phyloP scores from a whole-genome alignment of 805 yeast genomes.

The Yamadazyma paraphyllophila region DNA sequence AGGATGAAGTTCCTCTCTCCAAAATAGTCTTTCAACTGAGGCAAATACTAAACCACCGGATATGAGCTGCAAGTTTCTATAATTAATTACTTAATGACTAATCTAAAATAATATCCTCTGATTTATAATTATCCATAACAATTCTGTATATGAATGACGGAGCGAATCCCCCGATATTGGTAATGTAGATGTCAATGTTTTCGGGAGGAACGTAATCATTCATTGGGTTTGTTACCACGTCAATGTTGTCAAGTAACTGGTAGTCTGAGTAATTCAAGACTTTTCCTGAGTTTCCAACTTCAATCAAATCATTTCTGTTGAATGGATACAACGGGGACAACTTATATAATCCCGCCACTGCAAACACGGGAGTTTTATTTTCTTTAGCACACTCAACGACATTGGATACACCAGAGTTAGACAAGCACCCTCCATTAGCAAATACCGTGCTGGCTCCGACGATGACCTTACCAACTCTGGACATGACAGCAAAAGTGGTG shows the following conservation, averaged over 20 bases:
- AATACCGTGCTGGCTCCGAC: conserved; percentile 90
- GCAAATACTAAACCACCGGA: too few species aligned
- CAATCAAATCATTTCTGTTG: conserved; percentile 77
- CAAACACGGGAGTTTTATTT: conserved; percentile 93
- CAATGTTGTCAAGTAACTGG: conserved; percentile 66
- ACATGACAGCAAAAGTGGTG: conserved; percentile 92
- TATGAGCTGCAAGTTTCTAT: not conserved
- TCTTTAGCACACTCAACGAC: conserved; percentile 96
- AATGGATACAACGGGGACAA: conserved; percentile 91
- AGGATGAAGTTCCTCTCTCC: not conserved
- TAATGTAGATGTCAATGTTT: conserved; percentile 87
- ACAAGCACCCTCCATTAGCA: conserved; percentile 93
- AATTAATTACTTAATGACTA: conserved; percentile 15
- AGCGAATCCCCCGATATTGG: conserved; percentile 94
- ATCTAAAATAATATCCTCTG: conserved; percentile 70
- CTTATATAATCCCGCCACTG: conserved; percentile 91
- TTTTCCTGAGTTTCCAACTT: conserved; percentile 91
- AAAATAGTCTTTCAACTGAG: not conserved
- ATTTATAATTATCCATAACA: conserved; percentile 88
- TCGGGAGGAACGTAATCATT: conserved; percentile 93
- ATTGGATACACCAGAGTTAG: conserved; percentile 86
- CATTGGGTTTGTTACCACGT: conserved; percentile 77
- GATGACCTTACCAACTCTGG: conserved; percentile 93
- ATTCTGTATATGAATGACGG: conserved; percentile 95
- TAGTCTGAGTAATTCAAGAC: conserved; percentile 76